These are phyloP conservation scores for Xylaria telfairii DNA, from an alignment of 495 filamentous ascomycete species.

Conservation along the genomic window DNA sequence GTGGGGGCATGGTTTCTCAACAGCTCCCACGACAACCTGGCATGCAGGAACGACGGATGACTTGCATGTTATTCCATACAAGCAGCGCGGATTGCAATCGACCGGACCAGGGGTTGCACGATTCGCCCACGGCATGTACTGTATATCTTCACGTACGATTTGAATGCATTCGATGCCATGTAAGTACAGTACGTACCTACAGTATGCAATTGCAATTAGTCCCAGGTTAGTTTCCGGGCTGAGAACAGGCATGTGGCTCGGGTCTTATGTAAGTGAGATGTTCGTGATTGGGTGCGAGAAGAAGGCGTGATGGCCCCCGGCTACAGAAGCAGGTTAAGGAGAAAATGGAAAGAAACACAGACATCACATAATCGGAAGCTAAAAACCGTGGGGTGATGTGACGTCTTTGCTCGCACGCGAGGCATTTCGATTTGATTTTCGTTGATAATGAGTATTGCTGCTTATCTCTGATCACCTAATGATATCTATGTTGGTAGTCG, in stretches of 20 bases:
- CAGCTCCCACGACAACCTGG: background rate
- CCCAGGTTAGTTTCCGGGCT: no score
- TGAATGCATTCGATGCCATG: background rate
- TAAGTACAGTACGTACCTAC: background rate
- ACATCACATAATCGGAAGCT: slow-evolving; percentile 24
- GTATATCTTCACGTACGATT: background rate
- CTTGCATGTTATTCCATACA: slow-evolving; percentile 16
- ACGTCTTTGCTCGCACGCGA: slow-evolving; percentile 18
- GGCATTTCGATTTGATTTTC: slow-evolving; percentile 28
- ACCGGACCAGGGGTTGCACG: background rate
- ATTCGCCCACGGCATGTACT: background rate
- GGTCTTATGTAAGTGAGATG: slow-evolving; percentile 1
- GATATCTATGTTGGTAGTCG: slow-evolving; percentile 17
- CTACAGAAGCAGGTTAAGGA: background rate
- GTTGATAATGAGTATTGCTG: slow-evolving; percentile 30
- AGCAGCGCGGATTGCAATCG: slow-evolving; percentile 8
- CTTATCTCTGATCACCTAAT: slow-evolving; percentile 26
- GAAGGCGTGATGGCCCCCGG: background rate
- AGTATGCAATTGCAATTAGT: no score
- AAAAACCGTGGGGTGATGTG: slow-evolving; percentile 26
- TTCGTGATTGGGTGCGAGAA: background rate
- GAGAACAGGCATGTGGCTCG: background rate
- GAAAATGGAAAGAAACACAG: background rate
- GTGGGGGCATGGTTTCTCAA: slow-evolving; percentile 5
- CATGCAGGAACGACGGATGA: slow-evolving; percentile 27